A percentile compares a stretch with the other conserved stretches of the same genome.
Evolutionary conservation across 805 yeast species (phyloP).

Genomic region (Nakazawaea peltata): DNA sequence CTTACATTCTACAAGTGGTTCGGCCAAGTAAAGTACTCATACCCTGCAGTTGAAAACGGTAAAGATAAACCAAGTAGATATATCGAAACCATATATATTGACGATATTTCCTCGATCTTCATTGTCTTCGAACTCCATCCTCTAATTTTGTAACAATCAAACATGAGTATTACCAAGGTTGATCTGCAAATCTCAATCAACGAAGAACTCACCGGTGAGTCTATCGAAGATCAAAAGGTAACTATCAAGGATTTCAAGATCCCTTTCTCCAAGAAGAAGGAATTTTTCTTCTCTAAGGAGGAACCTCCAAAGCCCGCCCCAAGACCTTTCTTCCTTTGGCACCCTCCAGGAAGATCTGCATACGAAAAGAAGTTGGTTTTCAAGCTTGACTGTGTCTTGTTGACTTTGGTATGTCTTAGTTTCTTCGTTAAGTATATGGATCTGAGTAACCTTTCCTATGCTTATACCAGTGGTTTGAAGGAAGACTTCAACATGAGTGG

Average conservation of each 20-base stretch:
- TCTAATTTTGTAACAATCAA: no score
- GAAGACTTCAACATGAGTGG: conserved; percentile 29
- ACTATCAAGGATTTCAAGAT: neutral
- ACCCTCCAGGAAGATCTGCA: conserved; percentile 5
- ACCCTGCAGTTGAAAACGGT: no score
- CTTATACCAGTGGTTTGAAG: conserved; percentile 64
- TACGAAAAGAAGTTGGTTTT: conserved; percentile 7
- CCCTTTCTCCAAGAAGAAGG: conserved; percentile 3
- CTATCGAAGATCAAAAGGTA: neutral
- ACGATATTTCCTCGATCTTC: no score
- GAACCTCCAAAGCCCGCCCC: neutral
- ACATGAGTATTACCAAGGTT: no score
- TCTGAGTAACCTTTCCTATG: conserved; percentile 45
- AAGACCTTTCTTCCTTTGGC: conserved; percentile 1
- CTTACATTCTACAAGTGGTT: no score
- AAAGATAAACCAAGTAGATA: no score
- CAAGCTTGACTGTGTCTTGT: conserved; percentile 16
- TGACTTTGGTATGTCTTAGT: conserved; percentile 31
- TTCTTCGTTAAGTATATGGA: conserved; percentile 52
- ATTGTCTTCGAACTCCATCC: no score
- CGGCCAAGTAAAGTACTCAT: no score
- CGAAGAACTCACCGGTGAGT: neutral
- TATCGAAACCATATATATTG: no score
- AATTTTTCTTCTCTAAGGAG: neutral
- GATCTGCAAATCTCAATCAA: neutral